phyloP scores from a whole-genome alignment of 768 basidiomycete genomes.

The Hericium erinaceus region DNA sequence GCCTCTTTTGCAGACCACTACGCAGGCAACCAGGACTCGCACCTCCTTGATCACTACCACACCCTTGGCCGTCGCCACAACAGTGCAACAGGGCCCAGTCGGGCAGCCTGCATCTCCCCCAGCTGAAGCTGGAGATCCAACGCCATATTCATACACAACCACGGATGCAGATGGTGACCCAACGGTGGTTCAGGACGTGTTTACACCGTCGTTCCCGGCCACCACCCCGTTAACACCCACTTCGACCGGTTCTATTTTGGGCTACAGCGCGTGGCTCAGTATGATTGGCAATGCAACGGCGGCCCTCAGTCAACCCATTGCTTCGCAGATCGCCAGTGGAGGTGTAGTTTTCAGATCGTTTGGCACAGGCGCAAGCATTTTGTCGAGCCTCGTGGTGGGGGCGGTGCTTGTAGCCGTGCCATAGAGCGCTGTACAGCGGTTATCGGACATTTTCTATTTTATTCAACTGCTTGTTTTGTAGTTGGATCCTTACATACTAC shows the following conservation, averaged over 20 bases:
- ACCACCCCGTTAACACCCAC: slow-evolving; percentile 15
- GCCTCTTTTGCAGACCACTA: no score
- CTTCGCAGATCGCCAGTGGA: background rate
- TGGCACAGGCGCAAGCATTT: background rate
- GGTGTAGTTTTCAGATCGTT: background rate
- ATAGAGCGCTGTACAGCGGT: background rate
- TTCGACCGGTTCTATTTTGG: slow-evolving; percentile 22
- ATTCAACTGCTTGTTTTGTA: background rate
- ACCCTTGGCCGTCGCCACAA: slow-evolving; percentile 3
- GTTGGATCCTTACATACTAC: background rate
- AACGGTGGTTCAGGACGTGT: slow-evolving; percentile 18
- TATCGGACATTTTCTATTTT: no score
- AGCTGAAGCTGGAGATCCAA: slow-evolving; percentile 11
- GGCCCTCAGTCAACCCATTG: slow-evolving; percentile 5
- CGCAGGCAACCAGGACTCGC: no score
- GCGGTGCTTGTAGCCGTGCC: background rate
- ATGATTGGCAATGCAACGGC: slow-evolving; percentile 21
- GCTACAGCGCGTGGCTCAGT: slow-evolving; percentile 22
- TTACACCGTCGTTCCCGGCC: slow-evolving; percentile 24
- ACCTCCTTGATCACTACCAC: slow-evolving; percentile 16
- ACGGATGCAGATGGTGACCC: slow-evolving; percentile 24
- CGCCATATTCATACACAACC: slow-evolving; percentile 25
- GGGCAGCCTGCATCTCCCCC: slow-evolving; percentile 37
- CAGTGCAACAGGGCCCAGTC: slow-evolving; percentile 39
- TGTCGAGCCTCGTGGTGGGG: background rate